Evolutionary conservation across 2,329 filamentous ascomycete genomes (phyloP), one percentile per base, ranked within the genome.

Genomic region (Periconia sp.): DNA sequence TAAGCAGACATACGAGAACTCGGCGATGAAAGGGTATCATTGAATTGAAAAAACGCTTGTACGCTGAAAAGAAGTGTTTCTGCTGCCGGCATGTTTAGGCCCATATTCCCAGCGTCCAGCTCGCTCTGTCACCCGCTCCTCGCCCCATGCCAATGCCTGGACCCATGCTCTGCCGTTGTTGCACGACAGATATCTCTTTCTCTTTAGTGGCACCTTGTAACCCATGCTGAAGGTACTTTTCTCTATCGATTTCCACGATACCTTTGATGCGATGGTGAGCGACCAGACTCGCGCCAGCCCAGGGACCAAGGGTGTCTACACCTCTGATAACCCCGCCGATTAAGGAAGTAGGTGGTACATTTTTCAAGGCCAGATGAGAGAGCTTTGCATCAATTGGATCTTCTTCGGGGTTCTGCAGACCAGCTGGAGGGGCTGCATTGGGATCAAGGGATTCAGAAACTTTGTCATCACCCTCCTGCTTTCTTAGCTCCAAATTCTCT

Each of bases 261-360:
- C 88, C 85, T 35, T 85, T 83, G 3, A 91, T 79, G 52, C 87
- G 87, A 54, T 92, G 76, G 59, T 87, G 84, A 2, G 86, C 83
- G 17, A 89, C 75, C 50, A 93, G 67, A 68, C 88, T 91, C 2
- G 85, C 89, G 11, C 90, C 90, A 18, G 83, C 82, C 89, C 89
- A 93, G 1, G 89, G 77, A 0, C 90, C 90, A 1, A 92, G 74
- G 1, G 86, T 86, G 56, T 90, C 85, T 1, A 91, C 76, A 2
- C 82, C 86, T 23, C 89, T 81, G 40, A 92, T 76, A 27, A 79
- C 75, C 2, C 88, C 88, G 40, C 84, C 82, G 1, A 84, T 66
- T 6, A 69, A 56, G 6, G 57, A 49, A 68, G 73, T 50, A 2
- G 71, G 65, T 0, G 70, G 69, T 1, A 60, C 76, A 61, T 74